Evolutionary conservation across 75 land plant species (phyloP).

Genomic region (Selaginella moellendorffii): DNA sequence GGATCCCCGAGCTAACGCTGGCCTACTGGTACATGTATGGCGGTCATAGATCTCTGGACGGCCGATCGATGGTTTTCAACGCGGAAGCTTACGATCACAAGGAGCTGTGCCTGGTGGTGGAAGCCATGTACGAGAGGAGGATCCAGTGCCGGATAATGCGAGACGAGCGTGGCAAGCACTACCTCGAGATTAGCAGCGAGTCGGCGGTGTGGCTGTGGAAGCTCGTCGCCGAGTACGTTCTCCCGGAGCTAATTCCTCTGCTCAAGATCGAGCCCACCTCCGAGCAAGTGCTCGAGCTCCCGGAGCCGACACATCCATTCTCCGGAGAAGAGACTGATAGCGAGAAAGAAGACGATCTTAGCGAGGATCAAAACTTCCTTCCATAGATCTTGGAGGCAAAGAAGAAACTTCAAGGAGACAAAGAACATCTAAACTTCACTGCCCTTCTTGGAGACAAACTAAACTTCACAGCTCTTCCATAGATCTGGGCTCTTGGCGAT

Average conservation of each 20-base stretch:
- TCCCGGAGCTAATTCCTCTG: conserved; percentile 35
- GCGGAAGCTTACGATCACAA: conserved; percentile 35
- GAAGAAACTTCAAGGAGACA: too few relatives aligned
- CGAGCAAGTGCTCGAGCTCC: too few relatives aligned
- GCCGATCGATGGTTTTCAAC: conserved; percentile 63
- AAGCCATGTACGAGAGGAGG: conserved; percentile 37
- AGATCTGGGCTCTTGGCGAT: too few relatives aligned
- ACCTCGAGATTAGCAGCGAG: conserved; percentile 10
- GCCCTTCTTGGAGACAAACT: too few relatives aligned
- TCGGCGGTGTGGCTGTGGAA: conserved; percentile 58
- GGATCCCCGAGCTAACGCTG: conserved; percentile 70
- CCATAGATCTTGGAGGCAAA: too few relatives aligned
- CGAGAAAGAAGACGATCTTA: too few relatives aligned
- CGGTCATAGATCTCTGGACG: conserved; percentile 37
- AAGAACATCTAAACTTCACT: too few relatives aligned
- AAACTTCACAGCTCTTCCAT: too few relatives aligned
- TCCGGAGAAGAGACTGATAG: too few relatives aligned
- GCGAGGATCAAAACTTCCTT: too few relatives aligned
- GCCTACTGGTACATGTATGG: conserved; percentile 99
- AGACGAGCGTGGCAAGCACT: conserved; percentile 13
- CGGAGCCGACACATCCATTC: too few relatives aligned
- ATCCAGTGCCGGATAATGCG: conserved; percentile 40
- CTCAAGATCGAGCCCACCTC: too few relatives aligned
- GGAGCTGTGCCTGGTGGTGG: conserved; percentile 44
- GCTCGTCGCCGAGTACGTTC: conserved; percentile 52